Percentiles rank a stretch among this genome's conserved stretches.
phyloP scores from a whole-genome alignment of 495 filamentous ascomycete species.

The Penicillium waksmanii region DNA sequence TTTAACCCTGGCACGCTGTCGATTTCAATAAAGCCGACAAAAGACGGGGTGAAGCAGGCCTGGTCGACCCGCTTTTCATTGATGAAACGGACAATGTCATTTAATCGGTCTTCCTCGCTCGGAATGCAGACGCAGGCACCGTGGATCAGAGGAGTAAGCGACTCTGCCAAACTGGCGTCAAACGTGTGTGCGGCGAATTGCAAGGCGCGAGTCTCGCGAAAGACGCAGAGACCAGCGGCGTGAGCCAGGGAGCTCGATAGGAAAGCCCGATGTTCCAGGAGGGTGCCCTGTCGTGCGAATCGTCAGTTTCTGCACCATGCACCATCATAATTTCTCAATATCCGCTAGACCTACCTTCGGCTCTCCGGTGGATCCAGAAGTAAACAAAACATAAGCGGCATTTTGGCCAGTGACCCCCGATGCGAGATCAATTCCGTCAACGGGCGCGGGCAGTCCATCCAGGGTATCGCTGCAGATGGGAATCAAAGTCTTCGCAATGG shows the following conservation, averaged over 20 bases:
- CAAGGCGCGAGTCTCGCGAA: constrained; percentile 38
- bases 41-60: constrained; percentile 56
- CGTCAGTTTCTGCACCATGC: not conserved
- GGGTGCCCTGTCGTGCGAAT: constrained; percentile 38
- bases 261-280: constrained; percentile 52
- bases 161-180: constrained; percentile 51
- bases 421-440: constrained; percentile 26
- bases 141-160: constrained; percentile 46
- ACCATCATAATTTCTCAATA: not conserved
- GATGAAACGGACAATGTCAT: constrained; percentile 51
- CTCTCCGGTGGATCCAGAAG: constrained; percentile 55
- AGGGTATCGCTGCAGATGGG: constrained; percentile 39
- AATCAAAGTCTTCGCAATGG: constrained; percentile 38
- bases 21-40: constrained; percentile 50
- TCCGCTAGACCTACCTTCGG: constrained; percentile 45
- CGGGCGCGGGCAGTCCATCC: constrained; percentile 27
- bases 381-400: constrained; percentile 52
- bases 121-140: constrained; percentile 53
- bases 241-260: constrained; percentile 50
- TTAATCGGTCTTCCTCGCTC: constrained; percentile 54
- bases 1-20: constrained; percentile 49
- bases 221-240: constrained; percentile 35
- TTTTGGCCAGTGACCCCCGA: constrained; percentile 38
- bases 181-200: constrained; percentile 61
- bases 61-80: constrained; percentile 49